Evolutionary conservation across 2,329 filamentous ascomycete species (phyloP).

Genomic region (Fusarium sp.): DNA sequence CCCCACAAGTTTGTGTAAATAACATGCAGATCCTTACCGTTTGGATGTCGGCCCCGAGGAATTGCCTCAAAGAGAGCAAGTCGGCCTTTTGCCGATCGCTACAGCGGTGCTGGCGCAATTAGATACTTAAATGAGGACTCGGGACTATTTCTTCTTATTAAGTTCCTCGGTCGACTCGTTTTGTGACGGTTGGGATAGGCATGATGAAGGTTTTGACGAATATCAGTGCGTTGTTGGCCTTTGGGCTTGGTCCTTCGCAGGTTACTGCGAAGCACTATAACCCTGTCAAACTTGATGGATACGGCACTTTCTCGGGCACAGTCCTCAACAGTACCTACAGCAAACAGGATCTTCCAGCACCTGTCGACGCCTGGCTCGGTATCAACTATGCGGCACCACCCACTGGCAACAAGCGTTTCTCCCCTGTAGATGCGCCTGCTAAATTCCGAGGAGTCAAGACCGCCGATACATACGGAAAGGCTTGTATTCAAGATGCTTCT

Average conservation of each 20-base stretch:
- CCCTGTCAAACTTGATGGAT: slow-evolving; percentile 29
- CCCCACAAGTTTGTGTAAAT: slow-evolving; percentile 7
- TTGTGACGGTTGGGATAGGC: neutral
- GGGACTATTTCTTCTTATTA: neutral
- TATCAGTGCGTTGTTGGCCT: slow-evolving; percentile 26
- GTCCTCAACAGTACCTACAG: slow-evolving; percentile 33
- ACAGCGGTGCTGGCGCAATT: neutral
- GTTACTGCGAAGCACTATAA: slow-evolving; percentile 8
- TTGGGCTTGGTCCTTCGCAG: slow-evolving; percentile 20
- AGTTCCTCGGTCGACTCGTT: fast-evolving
- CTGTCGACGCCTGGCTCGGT: slow-evolving; percentile 61
- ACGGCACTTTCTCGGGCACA: slow-evolving; percentile 38
- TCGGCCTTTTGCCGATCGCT: neutral
- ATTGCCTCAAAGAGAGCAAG: neutral
- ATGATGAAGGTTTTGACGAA: slow-evolving; percentile 32
- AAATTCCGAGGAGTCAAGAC: slow-evolving; percentile 55
- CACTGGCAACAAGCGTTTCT: slow-evolving; percentile 55
- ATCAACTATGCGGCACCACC: slow-evolving; percentile 60
- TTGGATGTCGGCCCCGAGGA: neutral
- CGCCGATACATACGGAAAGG: slow-evolving; percentile 55
- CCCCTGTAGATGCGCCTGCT: slow-evolving; percentile 54
- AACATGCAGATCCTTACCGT: slow-evolving; percentile 1
- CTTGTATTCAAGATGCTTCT: slow-evolving; percentile 55
- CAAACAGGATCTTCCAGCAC: slow-evolving; percentile 13
- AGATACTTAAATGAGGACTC: neutral